Percentiles rank a stretch among this genome's conserved stretches.
phyloP scores from a whole-genome alignment of 208 protist genomes.

The Trypanosoma melophagium region DNA sequence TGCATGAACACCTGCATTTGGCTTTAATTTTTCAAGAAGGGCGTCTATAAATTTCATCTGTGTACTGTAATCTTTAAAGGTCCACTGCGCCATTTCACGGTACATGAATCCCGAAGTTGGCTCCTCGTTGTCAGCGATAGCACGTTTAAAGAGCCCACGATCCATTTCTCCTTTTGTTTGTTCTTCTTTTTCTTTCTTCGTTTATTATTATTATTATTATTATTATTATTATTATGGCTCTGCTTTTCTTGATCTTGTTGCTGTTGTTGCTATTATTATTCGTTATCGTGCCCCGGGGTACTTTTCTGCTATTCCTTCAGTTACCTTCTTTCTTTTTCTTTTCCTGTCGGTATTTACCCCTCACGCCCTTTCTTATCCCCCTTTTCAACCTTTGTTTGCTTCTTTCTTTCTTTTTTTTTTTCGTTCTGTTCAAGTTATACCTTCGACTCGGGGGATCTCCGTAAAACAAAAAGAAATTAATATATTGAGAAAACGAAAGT shows the following conservation, averaged over 20 bases:
- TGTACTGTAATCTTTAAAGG: constrained; percentile 37
- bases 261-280: no score
- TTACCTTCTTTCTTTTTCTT: neutral
- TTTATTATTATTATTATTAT: neutral
- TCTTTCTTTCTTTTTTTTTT: no score
- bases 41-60: constrained; percentile 45
- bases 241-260: neutral
- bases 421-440: no score
- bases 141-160: constrained; percentile 44
- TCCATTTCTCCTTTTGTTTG: constrained; percentile 29
- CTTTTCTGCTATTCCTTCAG: no score
- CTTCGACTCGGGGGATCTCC: no score
- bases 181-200: neutral
- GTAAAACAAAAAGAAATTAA: no score
- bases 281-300: no score
- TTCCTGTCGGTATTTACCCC: neutral
- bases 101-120: constrained; percentile 60
- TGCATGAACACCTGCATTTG: constrained; percentile 33
- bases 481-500: no score
- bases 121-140: constrained; percentile 44
- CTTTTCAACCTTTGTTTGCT: no score
- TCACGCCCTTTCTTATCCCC: no score
- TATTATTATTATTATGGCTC: no score
- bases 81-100: constrained; percentile 55
- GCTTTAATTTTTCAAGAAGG: constrained; percentile 44